Percentiles rank a stretch among this genome's conserved stretches.
These are phyloP conservation scores for Salix exigua DNA, from an alignment of 345 rosid genomes.

Conservation along the genomic window DNA sequence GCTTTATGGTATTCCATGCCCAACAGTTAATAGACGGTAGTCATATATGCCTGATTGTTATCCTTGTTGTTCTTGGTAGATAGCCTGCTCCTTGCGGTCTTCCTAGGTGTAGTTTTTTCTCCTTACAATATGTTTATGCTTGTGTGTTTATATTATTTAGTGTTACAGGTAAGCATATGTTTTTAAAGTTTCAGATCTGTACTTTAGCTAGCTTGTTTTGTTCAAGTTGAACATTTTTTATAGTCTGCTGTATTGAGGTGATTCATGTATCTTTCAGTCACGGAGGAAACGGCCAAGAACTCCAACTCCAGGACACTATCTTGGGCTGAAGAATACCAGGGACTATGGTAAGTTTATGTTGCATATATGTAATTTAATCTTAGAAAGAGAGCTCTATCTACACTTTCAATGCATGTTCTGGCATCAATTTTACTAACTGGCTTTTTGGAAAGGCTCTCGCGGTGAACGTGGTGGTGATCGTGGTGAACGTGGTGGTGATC, in stretches of 20 bases:
- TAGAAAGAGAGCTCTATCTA: not conserved
- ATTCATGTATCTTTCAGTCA: slow-evolving; percentile 57
- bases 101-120: not conserved
- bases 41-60: slow-evolving; percentile 23
- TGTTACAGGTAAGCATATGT: not conserved
- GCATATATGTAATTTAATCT: not conserved
- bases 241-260: slow-evolving; percentile 7
- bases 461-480: slow-evolving; percentile 45
- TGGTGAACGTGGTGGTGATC: slow-evolving; percentile 42
- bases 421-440: not conserved
- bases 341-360: slow-evolving; percentile 51
- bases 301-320: slow-evolving; percentile 98
- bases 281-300: slow-evolving; percentile 96
- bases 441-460: slow-evolving; percentile 26
- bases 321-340: slow-evolving; percentile 83
- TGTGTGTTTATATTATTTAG: not conserved
- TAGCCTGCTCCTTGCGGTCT: not conserved
- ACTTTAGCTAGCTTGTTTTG: not conserved
- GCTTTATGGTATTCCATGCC: slow-evolving; percentile 66
- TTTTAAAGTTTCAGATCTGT: not conserved
- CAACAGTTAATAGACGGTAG: slow-evolving; percentile 34
- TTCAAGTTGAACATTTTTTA: not conserved
- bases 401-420: not conserved
- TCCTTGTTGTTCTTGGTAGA: slow-evolving; percentile 18
- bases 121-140: not conserved